Base-by-base conservation (phyloP, 2,329 filamentous ascomycete species). In the Colletotrichum horii region DNA sequence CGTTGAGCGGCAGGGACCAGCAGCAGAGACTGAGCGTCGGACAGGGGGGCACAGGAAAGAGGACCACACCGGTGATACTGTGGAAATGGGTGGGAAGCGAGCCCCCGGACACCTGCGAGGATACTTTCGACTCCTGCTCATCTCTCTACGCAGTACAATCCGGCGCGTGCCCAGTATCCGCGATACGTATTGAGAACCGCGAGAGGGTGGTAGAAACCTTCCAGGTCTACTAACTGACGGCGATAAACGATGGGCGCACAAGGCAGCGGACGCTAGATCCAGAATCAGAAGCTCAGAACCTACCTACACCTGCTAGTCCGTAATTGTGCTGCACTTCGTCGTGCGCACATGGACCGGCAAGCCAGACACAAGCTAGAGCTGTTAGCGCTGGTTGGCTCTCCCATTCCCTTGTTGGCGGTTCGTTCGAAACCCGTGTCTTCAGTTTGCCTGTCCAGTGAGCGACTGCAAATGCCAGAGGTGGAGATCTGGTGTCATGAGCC, bases 301-400 rank as follows among this genome's bases (percentile, higher is more conserved):
- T 58, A 26, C 26, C 19, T 24, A 62, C 55, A 28, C 32, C 22
- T 69, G 24, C 74, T 74, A 75, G 56, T 68, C 74, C 70, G 8
- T 48, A 65, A 68, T 34, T 58, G 74, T 60, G 36, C 32, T 64
- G 65, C 70, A 73, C 56, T 73, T 75, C 64, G 74, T 75, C 64
- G 70, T 56, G 55, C 64, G 56, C 73, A 73, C 73, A 75, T 73
- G 73, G 70, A 32, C 22, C 28, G 26, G 12, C n/a, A 15, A 58
- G 19, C 43, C 19, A 65, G 70, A 30, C 55, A 32, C 30, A 43
- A 64, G 32, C 55, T 66, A 75, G 24, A 55, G 34, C 4, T 71
- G 30, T 68, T 74, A 71, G 67, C 55, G 66, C 66, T 70, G 34
- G 56, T 26, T 28, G 24, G 32, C 19, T 38, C 8, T 15, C 19